These are phyloP conservation scores for Meredithiella fracta DNA, from an alignment of 2,329 filamentous ascomycete genomes.

Conservation along the genomic window DNA sequence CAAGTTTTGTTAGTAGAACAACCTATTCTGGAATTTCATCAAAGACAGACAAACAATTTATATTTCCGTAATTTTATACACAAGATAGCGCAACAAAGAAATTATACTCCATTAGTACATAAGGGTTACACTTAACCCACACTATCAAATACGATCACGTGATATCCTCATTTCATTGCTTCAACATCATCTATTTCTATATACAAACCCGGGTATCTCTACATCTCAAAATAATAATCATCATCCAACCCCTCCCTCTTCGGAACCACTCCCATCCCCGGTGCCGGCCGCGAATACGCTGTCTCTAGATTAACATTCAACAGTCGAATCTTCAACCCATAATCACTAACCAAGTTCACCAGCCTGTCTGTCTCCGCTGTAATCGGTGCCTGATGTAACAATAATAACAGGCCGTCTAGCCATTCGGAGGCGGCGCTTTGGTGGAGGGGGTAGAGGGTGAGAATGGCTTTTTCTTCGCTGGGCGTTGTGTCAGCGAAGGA, in stretches of 20 bases:
- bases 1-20: too few relatives aligned
- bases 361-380: constrained; percentile 92
- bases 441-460: constrained; percentile 67
- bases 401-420: constrained; percentile 88
- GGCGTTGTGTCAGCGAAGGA: constrained; percentile 38
- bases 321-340: constrained; percentile 80
- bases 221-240: constrained; percentile 77
- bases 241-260: constrained; percentile 74
- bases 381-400: constrained; percentile 87
- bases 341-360: constrained; percentile 70
- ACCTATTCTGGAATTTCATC: too few relatives aligned
- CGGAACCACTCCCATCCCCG: constrained; percentile 61
- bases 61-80: too few relatives aligned
- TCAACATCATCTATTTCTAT: neutral
- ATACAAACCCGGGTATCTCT: neutral
- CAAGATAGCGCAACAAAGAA: too few relatives aligned
- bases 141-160: too few relatives aligned
- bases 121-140: too few relatives aligned
- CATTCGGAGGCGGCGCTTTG: constrained; percentile 84
- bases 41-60: too few relatives aligned
- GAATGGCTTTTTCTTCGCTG: constrained; percentile 48
- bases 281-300: constrained; percentile 46
- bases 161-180: too few relatives aligned
- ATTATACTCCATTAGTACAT: too few relatives aligned
- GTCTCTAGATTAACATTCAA: constrained; percentile 82